Base-by-base conservation (phyloP, 306 rosid species). In the Trifolium pratense region DNA sequence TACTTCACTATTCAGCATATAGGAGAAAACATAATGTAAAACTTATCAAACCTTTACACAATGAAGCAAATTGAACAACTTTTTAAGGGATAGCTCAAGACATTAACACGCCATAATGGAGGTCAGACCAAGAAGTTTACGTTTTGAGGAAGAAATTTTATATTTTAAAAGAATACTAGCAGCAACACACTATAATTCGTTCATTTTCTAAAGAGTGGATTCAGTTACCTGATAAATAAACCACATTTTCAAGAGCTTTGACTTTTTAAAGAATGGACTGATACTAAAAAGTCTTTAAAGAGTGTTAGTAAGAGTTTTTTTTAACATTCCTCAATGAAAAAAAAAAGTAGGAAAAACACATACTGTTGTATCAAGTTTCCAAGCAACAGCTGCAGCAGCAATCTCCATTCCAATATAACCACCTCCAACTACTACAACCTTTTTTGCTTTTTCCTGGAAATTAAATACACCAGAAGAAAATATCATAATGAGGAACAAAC, bases 381-480 rank as follows among this genome's bases (percentile, higher is more conserved):
- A 93, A 77, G 74, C 98, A 87, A 75, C 83, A 70, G 94, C 90
- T 58, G 97, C 98, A 21, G 98, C 98, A 59, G 96, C 98, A 83
- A 91, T 86, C 88, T 94, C 97, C 97, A 91, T 85, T 64, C 98
- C 98, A 73, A 93, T 93, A 77, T 93, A 91, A 70, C 98, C 98
- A 81, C 98, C 98, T 61, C 98, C 98, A 49, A 93, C 96, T 66
- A 93, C 76, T 51, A 88, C 96, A 79, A 91, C 88, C 87, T 88
- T 91, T 76, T 69, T 79, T 75, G 97, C 81, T 79, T 87, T 89
- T 84, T 71, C 90, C 97, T 93, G 78, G 56, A 78, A 66, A 48
- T 39, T 62, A 52, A 64, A 37, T 70, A n/a, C 46, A 25, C 3
- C 67, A 39, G n/a, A 4, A 18, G 25, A 26, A 26, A 66, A 57